Percentiles rank a stretch among this genome's conserved stretches.
These are phyloP conservation scores for Tylopilus sp. DNA, from an alignment of 768 basidiomycete species.

Conservation along the genomic window DNA sequence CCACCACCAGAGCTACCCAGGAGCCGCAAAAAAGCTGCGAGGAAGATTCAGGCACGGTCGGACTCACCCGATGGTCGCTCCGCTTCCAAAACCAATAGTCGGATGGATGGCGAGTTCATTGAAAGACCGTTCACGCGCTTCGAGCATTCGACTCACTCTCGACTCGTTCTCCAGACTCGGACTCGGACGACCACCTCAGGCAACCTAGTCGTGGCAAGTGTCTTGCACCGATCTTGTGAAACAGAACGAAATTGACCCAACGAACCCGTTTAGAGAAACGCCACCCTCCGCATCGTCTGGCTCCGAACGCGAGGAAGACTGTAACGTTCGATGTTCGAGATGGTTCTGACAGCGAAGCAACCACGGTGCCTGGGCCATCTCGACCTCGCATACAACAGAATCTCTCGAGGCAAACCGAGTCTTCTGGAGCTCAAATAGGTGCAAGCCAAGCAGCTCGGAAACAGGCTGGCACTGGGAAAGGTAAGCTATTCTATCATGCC, in stretches of 20 bases:
- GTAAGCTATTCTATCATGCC: background rate
- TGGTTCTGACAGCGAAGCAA: constrained; percentile 14
- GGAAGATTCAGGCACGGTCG: constrained; percentile 8
- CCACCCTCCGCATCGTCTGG: background rate
- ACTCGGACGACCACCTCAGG: constrained; percentile 1
- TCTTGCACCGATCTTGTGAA: background rate
- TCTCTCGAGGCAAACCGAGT: background rate
- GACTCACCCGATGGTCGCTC: constrained; percentile 7
- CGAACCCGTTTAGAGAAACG: constrained; percentile 3
- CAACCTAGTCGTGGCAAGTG: constrained; percentile 1
- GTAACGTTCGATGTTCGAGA: constrained; percentile 15
- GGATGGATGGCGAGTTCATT: constrained; percentile 9
- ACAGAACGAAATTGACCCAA: background rate
- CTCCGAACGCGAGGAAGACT: background rate
- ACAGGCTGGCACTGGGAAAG: constrained; percentile 1
- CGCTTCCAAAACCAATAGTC: background rate
- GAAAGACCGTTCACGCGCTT: background rate
- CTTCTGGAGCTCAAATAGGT: background rate
- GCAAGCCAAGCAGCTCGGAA: background rate
- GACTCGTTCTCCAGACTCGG: constrained; percentile 15
- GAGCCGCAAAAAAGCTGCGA: constrained; percentile 13
- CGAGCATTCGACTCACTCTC: background rate
- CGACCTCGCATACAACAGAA: constrained; percentile 1
- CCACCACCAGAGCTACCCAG: constrained; percentile 3
- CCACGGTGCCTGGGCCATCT: constrained; percentile 10